A percentile compares a stretch with the other conserved stretches of the same genome.
Evolutionary conservation across 1,139 yeast species (phyloP).

Genomic region (Taphrina betulina): DNA sequence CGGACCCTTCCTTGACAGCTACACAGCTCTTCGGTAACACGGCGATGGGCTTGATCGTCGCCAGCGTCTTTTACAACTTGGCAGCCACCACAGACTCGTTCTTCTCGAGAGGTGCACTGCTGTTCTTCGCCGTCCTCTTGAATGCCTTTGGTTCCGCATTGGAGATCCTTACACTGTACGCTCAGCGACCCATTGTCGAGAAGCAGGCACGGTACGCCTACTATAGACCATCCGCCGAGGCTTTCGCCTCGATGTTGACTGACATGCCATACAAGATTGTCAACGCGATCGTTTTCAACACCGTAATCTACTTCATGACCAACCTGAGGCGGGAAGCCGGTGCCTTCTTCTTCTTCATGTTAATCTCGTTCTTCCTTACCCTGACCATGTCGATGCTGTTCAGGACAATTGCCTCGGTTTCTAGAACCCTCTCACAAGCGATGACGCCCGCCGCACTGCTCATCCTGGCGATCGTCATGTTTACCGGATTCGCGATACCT

Average conservation of each 20-base stretch:
- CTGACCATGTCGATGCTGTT: slow-evolving; percentile 71
- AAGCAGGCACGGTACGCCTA: slow-evolving; percentile 50
- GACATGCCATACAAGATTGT: slow-evolving; percentile 46
- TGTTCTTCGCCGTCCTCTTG: slow-evolving; percentile 48
- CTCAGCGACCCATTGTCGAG: slow-evolving; percentile 48
- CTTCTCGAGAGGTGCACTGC: slow-evolving; percentile 51
- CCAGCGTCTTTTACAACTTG: slow-evolving; percentile 73
- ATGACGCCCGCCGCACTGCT: slow-evolving; percentile 72
- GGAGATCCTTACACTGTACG: slow-evolving; percentile 48
- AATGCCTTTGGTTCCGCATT: slow-evolving; percentile 49
- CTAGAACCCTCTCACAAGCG: slow-evolving; percentile 62
- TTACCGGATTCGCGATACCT: slow-evolving; percentile 68
- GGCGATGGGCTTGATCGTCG: slow-evolving; percentile 69
- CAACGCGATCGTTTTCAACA: slow-evolving; percentile 43
- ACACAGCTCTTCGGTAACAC: slow-evolving; percentile 62
- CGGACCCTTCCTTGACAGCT: slow-evolving; percentile 65
- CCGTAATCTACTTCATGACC: slow-evolving; percentile 48
- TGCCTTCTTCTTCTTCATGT: slow-evolving; percentile 46
- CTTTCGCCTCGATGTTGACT: slow-evolving; percentile 46
- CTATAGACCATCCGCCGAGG: slow-evolving; percentile 51
- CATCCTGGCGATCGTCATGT: slow-evolving; percentile 60
- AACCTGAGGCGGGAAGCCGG: slow-evolving; percentile 48
- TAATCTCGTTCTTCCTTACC: slow-evolving; percentile 48
- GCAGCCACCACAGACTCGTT: slow-evolving; percentile 54
- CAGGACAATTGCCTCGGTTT: slow-evolving; percentile 66